These are phyloP conservation scores for Cladosporium sp. DNA, from an alignment of 2,329 filamentous ascomycete genomes.

Conservation along the genomic window DNA sequence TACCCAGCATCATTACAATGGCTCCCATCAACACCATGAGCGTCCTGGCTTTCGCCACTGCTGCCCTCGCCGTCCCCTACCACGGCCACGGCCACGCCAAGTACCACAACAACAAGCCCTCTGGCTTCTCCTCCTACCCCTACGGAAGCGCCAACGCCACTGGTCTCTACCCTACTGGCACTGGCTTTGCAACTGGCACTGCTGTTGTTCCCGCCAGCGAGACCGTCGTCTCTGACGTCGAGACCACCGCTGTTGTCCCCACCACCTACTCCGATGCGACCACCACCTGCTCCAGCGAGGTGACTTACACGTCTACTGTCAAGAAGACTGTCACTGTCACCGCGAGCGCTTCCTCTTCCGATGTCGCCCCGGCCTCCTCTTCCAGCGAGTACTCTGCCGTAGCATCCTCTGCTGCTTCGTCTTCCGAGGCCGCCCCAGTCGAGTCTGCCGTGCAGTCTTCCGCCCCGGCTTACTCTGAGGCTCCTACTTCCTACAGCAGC, in stretches of 20 bases:
- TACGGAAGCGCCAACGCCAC: slow-evolving; percentile 27
- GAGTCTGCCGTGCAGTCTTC: not conserved
- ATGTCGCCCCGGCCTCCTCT: slow-evolving; percentile 14
- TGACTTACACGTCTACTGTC: slow-evolving; percentile 39
- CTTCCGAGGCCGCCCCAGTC: slow-evolving; percentile 15
- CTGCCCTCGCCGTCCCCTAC: slow-evolving; percentile 36
- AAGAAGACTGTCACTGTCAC: slow-evolving; percentile 36
- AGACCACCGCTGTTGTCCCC: slow-evolving; percentile 24
- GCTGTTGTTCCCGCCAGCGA: slow-evolving; percentile 14
- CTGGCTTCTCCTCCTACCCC: slow-evolving; percentile 24
- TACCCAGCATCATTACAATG: slow-evolving; percentile 26
- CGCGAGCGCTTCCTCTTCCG: slow-evolving; percentile 4
- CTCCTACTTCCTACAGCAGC: slow-evolving; percentile 8
- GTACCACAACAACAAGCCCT: slow-evolving; percentile 26
- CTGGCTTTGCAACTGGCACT: slow-evolving; percentile 17
- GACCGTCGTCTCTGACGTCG: slow-evolving; percentile 17
- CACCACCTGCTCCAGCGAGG: slow-evolving; percentile 26
- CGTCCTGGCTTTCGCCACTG: slow-evolving; percentile 40
- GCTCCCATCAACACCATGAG: slow-evolving; percentile 35
- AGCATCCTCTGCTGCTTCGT: slow-evolving; percentile 7
- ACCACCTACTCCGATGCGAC: slow-evolving; percentile 14
- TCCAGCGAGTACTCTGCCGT: slow-evolving; percentile 15
- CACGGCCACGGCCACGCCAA: slow-evolving; percentile 30
- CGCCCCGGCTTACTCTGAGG: slow-evolving; percentile 10
- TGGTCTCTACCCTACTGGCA: slow-evolving; percentile 16